Conservation (phyloP, 108 stramenopile genomes). For the Fragilaria radians region DNA sequence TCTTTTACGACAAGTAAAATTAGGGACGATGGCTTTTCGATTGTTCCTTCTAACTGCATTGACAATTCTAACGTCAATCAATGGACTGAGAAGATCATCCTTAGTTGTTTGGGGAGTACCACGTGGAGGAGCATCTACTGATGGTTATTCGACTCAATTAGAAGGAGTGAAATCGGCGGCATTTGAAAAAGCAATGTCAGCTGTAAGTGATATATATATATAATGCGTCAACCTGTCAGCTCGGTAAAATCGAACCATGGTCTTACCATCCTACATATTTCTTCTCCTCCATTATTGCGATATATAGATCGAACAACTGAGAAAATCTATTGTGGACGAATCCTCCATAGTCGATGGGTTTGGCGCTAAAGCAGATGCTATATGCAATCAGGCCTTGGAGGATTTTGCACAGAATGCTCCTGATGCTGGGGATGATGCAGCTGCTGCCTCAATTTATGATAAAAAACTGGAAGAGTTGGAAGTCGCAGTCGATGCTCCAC, state of each 20-base stretch:
- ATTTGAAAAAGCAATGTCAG: conserved; percentile 18
- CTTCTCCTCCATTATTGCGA: neutral
- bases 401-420: conserved; percentile 84
- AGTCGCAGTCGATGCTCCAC: conserved; percentile 77
- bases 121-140: conserved; percentile 11
- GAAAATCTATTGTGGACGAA: conserved; percentile 68
- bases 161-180: conserved; percentile 33
- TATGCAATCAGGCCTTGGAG: conserved; percentile 87
- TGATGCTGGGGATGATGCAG: conserved; percentile 53
- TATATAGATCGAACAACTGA: conserved; percentile 63
- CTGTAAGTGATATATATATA: conserved; percentile 15
- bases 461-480: conserved; percentile 85
- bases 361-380: conserved; percentile 81
- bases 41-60: neutral
- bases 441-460: conserved; percentile 72
- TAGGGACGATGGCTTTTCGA: neutral
- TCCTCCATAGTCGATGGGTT: conserved; percentile 59
- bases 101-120: conserved; percentile 3
- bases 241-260: no score
- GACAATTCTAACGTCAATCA: neutral
- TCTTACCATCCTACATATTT: neutral
- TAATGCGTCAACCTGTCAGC: no score
- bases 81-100: neutral
- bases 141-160: conserved; percentile 17
- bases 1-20: neutral